Base-by-base conservation (phyloP, 495 filamentous ascomycete species). In the Xeromyces bisporus region DNA sequence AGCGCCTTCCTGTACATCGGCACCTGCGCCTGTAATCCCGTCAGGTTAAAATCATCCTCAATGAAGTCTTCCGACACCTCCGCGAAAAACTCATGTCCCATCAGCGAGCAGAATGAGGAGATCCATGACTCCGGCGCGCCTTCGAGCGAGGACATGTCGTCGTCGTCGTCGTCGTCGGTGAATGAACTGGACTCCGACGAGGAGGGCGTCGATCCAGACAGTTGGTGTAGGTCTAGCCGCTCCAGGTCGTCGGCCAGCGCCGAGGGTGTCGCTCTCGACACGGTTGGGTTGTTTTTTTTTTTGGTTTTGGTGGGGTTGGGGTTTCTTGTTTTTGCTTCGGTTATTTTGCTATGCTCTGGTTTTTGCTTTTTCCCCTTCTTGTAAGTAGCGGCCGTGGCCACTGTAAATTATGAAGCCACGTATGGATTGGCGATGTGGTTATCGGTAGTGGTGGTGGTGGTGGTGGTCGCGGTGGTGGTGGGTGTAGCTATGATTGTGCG, bases 31-130 rank as follows among this genome's bases (percentile, higher is more conserved):
- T 92, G 82, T 37, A 97, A 66, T 14, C 89, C 89, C 3, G 89
- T 97, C 32, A 97, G 66, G 58, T 97, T 97, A 62, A 97, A 97
- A 51, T 97, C 89, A 73, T 97, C 89, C 54, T 97, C 89, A 43
- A 97, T 96, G 50, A 97, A 97, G 37, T 97, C 89, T 57, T 97
- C 89, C 13, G 82, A 85, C 25, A 97, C 86, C 55, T 97, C 89
- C 30, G 91, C 91, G 50, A 97, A 97, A 57, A 96, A 97, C 51
- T 97, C 89, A 50, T 97, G 89, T 33, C 89, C 89, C 36, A 93
- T 69, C 20, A 96, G 64, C 18, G 80, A 82, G 61, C 89, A 97
- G 55, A 93, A 97, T 29, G 84, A 87, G 32, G 80, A 77, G 60
- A 97, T 96, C 89, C 89, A 97, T 25, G 82, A 89, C 58, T 93